phyloP scores from a whole-genome alignment of 2,329 filamentous ascomycete genomes.

The Nothopassalora personata region DNA sequence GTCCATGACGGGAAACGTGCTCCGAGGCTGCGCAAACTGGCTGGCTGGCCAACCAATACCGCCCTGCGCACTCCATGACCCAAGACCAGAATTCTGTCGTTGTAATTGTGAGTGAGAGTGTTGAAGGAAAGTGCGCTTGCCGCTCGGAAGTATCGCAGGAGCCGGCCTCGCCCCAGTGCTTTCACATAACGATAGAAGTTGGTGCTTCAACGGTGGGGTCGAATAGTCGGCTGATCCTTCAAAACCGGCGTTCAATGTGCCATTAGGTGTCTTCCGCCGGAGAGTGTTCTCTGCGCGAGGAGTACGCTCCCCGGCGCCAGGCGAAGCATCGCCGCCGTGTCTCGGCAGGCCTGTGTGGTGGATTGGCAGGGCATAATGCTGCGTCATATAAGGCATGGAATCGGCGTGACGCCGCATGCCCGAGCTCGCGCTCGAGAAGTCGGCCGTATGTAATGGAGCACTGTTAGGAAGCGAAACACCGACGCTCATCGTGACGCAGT shows the following conservation, averaged over 20 bases:
- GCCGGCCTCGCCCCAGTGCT: conserved; percentile 24
- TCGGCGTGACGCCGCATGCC: conserved; percentile 8
- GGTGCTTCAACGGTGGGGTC: conserved; percentile 61
- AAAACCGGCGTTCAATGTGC: conserved; percentile 87
- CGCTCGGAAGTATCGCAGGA: conserved; percentile 27
- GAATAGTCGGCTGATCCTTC: conserved; percentile 59
- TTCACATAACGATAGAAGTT: conserved; percentile 62
- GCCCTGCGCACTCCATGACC: conserved; percentile 12
- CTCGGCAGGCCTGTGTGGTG: conserved; percentile 18
- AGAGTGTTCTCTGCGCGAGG: conserved; percentile 64
- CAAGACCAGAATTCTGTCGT: conserved; percentile 16
- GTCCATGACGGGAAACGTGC: conserved; percentile 48
- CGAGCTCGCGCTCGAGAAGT: conserved; percentile 9
- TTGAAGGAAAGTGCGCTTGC: conserved; percentile 28
- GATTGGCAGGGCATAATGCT: conserved; percentile 30
- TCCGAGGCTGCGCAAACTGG: conserved; percentile 20
- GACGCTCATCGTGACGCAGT: conserved; percentile 27
- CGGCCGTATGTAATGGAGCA: conserved; percentile 13
- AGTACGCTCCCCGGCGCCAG: conserved; percentile 25
- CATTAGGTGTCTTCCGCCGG: conserved; percentile 86
- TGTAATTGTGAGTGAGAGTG: conserved; percentile 30
- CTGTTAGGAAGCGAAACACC: conserved; percentile 22
- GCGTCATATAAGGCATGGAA: conserved; percentile 27
- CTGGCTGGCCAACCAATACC: conserved; percentile 9
- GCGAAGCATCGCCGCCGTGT: conserved; percentile 12